These are phyloP conservation scores for Saccharomyces hybrid DNA, from an alignment of 1,139 yeast species.

Conservation along the genomic window DNA sequence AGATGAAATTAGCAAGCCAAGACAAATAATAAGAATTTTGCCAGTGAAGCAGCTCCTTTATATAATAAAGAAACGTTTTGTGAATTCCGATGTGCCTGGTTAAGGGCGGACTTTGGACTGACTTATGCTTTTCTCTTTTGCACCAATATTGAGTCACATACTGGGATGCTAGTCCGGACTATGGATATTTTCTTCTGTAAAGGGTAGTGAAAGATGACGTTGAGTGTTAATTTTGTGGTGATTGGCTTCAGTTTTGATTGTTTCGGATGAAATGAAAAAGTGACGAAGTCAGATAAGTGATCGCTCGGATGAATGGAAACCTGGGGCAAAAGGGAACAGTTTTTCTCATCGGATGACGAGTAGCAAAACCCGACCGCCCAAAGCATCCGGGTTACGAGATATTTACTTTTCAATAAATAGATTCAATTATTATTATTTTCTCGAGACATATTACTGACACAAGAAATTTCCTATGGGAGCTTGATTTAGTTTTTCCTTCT, in stretches of 20 bases:
- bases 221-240: neutral
- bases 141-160: neutral
- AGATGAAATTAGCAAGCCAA: neutral
- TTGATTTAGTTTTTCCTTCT: too few relatives aligned
- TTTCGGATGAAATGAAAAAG: neutral
- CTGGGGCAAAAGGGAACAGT: neutral
- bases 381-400: neutral
- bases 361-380: neutral
- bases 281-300: neutral
- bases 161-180: neutral
- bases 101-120: neutral
- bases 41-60: neutral
- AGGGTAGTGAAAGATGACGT: neutral
- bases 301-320: neutral
- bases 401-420: neutral
- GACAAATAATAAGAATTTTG: neutral
- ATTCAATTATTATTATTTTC: neutral
- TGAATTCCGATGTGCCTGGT: neutral
- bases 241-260: neutral
- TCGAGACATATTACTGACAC: neutral
- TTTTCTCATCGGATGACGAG: neutral
- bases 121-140: neutral
- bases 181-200: neutral
- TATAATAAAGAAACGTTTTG: neutral
- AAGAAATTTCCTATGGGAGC: neutral